Evolutionary conservation across 164 flowering plant genomes (phyloP).

Genomic region (Berberis vulgaris): DNA sequence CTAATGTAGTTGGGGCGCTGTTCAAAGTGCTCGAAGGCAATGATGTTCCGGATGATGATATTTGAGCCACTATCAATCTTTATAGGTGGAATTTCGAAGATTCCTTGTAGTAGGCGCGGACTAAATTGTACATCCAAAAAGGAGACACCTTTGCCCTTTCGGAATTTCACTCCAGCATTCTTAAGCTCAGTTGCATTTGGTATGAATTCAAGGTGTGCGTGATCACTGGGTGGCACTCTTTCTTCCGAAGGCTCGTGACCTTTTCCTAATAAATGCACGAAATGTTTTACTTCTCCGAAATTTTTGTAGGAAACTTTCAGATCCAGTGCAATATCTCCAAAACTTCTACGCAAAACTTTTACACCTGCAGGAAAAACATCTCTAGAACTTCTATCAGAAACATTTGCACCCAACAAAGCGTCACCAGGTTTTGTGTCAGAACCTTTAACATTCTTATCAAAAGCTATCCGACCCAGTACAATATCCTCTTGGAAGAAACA

Average conservation of each 20-base stretch:
- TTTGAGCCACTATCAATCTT: slow-evolving; percentile 6
- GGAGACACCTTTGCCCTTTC: slow-evolving; percentile 16
- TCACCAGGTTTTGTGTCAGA: no score
- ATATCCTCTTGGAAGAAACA: background rate
- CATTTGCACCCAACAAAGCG: no score
- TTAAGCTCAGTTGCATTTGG: slow-evolving; percentile 1
- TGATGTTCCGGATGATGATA: slow-evolving; percentile 22
- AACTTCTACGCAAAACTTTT: no score
- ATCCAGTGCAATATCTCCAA: background rate
- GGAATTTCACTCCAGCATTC: background rate
- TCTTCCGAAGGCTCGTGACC: background rate
- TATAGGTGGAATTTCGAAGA: slow-evolving; percentile 23
- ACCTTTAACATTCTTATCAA: no score
- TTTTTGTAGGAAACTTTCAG: background rate
- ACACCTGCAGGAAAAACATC: no score
- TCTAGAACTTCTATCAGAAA: no score
- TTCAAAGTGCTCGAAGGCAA: slow-evolving; percentile 17
- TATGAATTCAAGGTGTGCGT: background rate
- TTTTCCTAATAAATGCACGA: background rate
- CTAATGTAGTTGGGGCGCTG: background rate
- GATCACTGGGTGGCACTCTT: no score
- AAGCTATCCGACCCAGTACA: background rate
- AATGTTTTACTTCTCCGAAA: background rate
- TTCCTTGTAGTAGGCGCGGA: slow-evolving; percentile 7
- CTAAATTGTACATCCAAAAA: slow-evolving; percentile 19